phyloP scores from a whole-genome alignment of 192 early-diverging fungal genomes.

The Rhizophlyctis rosea region DNA sequence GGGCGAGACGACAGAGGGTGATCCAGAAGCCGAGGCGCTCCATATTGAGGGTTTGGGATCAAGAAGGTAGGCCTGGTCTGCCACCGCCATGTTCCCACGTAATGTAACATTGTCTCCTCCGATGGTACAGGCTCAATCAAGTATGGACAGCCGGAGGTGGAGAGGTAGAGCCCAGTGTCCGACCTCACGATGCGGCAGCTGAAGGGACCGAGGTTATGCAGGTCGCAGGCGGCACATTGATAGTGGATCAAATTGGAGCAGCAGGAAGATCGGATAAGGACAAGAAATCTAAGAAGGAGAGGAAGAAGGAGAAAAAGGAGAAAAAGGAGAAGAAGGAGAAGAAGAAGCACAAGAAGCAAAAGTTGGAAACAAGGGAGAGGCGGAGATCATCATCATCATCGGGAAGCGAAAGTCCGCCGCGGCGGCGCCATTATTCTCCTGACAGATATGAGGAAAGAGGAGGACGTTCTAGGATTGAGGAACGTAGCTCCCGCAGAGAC shows the following conservation, averaged over 20 bases:
- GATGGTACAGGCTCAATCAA: not conserved
- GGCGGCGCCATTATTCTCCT: no score
- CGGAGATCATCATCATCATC: slow-evolving; percentile 85
- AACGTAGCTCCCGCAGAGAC: no score
- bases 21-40: not conserved
- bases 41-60: slow-evolving; percentile 35
- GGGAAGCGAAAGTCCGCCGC: slow-evolving; percentile 93
- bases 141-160: slow-evolving; percentile 7
- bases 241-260: no score
- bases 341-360: slow-evolving; percentile 33
- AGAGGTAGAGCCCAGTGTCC: slow-evolving; percentile 15
- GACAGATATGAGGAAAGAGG: no score
- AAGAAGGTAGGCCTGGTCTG: slow-evolving; percentile 25
- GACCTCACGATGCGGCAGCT: slow-evolving; percentile 1
- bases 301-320: slow-evolving; percentile 13
- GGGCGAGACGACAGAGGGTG: slow-evolving; percentile 13
- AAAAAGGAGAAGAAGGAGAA: slow-evolving; percentile 28
- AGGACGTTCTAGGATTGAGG: no score
- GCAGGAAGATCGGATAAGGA: no score
- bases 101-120: not conserved
- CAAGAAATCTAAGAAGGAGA: slow-evolving; percentile 13
- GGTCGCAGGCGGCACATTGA: slow-evolving; percentile 1
- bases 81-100: not conserved
- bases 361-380: slow-evolving; percentile 17
- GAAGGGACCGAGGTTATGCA: slow-evolving; percentile 15